Percentiles rank a stretch among this genome's conserved stretches.
Evolutionary conservation across 257 asterid genomes (phyloP).

Genomic region (Salvia rosmarinus): DNA sequence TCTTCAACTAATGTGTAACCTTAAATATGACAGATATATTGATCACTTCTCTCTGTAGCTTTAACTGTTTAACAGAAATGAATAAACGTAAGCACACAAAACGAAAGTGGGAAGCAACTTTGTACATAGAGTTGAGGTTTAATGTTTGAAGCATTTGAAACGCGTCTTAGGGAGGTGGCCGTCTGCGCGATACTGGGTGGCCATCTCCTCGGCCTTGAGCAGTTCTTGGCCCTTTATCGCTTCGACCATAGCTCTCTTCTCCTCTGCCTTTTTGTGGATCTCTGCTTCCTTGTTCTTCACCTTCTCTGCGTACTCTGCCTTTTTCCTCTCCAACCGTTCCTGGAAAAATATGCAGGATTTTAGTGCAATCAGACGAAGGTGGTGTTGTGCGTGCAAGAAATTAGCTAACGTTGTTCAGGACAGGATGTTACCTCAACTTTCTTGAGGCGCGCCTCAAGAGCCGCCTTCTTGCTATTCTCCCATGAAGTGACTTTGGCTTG

Average conservation of each 20-base stretch:
- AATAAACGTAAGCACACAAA: too few relatives aligned
- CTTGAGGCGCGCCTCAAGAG: conserved; percentile 65
- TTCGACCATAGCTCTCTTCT: conserved; percentile 64
- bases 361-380: too few relatives aligned
- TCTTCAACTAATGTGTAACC: too few relatives aligned
- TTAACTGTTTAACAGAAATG: too few relatives aligned
- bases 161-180: conserved; percentile 56
- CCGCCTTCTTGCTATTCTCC: conserved; percentile 79
- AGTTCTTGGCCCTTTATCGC: conserved; percentile 59
- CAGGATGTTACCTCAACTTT: conserved; percentile 54
- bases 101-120: too few relatives aligned
- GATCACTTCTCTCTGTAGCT: too few relatives aligned
- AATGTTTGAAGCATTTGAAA: conserved; percentile 56
- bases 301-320: conserved; percentile 71
- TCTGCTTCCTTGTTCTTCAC: conserved; percentile 67
- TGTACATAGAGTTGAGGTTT: not conserved
- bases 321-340: conserved; percentile 71
- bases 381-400: too few relatives aligned
- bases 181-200: conserved; percentile 68
- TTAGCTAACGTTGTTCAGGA: too few relatives aligned
- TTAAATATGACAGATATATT: too few relatives aligned
- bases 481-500: conserved; percentile 61
- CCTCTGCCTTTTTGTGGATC: conserved; percentile 74
- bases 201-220: conserved; percentile 65
- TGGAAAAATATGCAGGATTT: too few relatives aligned